Evolutionary conservation across 805 yeast species (phyloP).

Genomic region (Wickerhamiella australiensis): DNA sequence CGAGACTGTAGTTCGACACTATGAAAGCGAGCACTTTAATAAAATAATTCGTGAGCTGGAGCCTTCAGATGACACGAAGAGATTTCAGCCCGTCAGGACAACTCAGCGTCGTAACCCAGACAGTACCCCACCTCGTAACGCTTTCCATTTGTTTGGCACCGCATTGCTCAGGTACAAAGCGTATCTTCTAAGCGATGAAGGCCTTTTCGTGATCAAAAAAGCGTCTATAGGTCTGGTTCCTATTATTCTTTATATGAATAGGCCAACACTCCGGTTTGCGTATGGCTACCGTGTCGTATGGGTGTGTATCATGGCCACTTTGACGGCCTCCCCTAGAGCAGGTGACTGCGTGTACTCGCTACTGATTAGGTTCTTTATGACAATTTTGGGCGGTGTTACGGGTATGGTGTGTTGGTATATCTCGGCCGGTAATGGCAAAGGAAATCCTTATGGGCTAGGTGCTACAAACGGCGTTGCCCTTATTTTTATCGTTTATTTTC

Average conservation of each 20-base stretch:
- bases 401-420: constrained; percentile 31
- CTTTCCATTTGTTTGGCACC: constrained; percentile 22
- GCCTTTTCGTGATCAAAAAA: not conserved
- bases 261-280: constrained; percentile 22
- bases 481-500: constrained; percentile 22
- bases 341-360: constrained; percentile 28
- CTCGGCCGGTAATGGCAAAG: constrained; percentile 21
- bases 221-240: constrained; percentile 6
- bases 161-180: not conserved
- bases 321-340: constrained; percentile 25
- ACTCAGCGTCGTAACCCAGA: constrained; percentile 25
- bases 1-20: not conserved
- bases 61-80: not conserved
- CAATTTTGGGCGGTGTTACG: constrained; percentile 25
- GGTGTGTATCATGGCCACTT: constrained; percentile 26
- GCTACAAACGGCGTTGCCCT: constrained; percentile 23
- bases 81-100: not conserved
- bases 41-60: not conserved
- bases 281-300: constrained; percentile 23
- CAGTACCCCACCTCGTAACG: constrained; percentile 25
- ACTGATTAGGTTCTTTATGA: constrained; percentile 21
- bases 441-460: constrained; percentile 28
- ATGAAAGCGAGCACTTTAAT: not conserved
- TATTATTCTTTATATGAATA: constrained; percentile 23
- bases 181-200: not conserved